Evolutionary conservation across 2,329 filamentous ascomycete genomes (phyloP).

Genomic region (Aspergillus sclerotialis): DNA sequence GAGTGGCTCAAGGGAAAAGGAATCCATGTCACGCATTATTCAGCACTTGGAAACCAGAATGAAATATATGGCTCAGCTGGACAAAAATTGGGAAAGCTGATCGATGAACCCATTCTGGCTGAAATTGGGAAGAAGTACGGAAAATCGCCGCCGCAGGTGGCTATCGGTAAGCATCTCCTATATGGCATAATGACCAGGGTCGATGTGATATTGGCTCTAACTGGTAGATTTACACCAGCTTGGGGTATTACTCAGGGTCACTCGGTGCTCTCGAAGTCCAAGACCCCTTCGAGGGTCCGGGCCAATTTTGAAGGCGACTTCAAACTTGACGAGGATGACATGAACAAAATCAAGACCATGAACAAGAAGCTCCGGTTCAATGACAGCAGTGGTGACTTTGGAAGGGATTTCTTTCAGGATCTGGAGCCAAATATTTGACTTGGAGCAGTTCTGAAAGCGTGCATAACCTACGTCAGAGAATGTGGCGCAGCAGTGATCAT

Average conservation of each 20-base stretch:
- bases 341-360: conserved; percentile 48
- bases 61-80: conserved; percentile 39
- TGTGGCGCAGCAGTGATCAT: too few species aligned
- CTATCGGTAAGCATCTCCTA: conserved; percentile 31
- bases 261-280: conserved; percentile 49
- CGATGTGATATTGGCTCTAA: too few species aligned
- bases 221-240: conserved; percentile 34
- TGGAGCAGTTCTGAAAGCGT: too few species aligned
- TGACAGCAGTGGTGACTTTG: conserved; percentile 50
- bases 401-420: conserved; percentile 52
- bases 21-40: conserved; percentile 51
- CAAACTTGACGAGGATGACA: conserved; percentile 50
- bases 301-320: conserved; percentile 48
- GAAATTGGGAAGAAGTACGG: conserved; percentile 48
- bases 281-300: conserved; percentile 37
- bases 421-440: conserved; percentile 50
- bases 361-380: conserved; percentile 60
- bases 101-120: conserved; percentile 44
- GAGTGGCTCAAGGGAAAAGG: conserved; percentile 43
- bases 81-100: conserved; percentile 39
- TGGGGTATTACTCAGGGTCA: conserved; percentile 49
- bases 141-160: conserved; percentile 46
- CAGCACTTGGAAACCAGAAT: conserved; percentile 50
- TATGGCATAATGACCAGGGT: not conserved
- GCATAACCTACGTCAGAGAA: too few species aligned